Evolutionary conservation across 768 basidiomycete genomes (phyloP).

Genomic region (Sarcodon aspratus): DNA sequence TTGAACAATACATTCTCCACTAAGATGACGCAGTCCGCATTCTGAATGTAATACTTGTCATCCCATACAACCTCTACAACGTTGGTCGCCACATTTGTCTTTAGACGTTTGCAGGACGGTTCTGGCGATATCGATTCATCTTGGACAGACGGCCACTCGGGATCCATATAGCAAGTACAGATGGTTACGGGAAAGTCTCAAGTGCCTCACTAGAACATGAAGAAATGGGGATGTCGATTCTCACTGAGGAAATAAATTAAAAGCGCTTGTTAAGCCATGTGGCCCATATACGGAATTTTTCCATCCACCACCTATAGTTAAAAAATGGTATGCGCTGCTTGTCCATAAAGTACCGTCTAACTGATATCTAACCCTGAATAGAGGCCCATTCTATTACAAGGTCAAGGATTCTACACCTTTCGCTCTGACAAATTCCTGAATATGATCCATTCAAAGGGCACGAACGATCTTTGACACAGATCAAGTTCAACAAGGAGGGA

Average conservation of each 20-base stretch:
- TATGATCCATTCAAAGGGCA: constrained; percentile 47
- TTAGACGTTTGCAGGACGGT: too few relatives aligned
- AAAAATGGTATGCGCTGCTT: background rate
- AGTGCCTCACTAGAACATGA: too few relatives aligned
- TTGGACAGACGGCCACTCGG: too few relatives aligned
- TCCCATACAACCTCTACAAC: constrained; percentile 22
- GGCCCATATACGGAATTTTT: too few relatives aligned
- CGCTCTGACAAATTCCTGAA: background rate
- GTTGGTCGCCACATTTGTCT: too few relatives aligned
- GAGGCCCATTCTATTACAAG: constrained; percentile 26
- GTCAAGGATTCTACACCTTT: constrained; percentile 4
- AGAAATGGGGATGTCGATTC: too few relatives aligned
- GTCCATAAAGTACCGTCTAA: background rate
- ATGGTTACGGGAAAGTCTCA: too few relatives aligned
- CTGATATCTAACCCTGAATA: constrained; percentile 1
- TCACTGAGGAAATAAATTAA: too few relatives aligned
- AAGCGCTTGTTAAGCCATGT: too few relatives aligned
- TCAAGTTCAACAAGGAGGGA: constrained; percentile 95
- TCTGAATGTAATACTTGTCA: constrained; percentile 48
- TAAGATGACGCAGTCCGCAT: constrained; percentile 57
- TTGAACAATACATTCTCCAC: constrained; percentile 61
- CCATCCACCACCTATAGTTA: too few relatives aligned
- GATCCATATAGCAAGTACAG: too few relatives aligned
- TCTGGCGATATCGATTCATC: too few relatives aligned
- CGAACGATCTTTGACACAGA: constrained; percentile 93